Base-by-base conservation (phyloP, 2,329 filamentous ascomycete species). In the Alternaria sp. region DNA sequence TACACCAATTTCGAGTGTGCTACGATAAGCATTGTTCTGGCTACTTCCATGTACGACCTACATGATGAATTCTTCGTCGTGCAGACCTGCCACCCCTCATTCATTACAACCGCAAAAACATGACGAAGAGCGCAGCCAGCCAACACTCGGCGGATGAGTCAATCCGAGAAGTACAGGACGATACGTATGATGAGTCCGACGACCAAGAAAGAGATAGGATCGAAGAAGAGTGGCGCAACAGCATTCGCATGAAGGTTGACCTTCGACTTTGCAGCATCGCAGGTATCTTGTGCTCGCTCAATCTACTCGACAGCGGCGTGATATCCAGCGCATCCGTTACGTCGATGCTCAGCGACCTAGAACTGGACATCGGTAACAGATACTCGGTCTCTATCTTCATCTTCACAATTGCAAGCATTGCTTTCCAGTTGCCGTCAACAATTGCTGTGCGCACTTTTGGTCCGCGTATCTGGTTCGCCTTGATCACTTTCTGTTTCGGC, bases 321-420 rank as follows among this genome's bases (percentile, higher is more conserved):
- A 88, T 92, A 58, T 89, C 87, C 1, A 89, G 86, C 7, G 90
- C 89, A 0, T 88, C 88, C 1, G 89, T 92, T 10, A 92, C 90
- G 0, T 88, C 84, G 27, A 90, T 92, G 86, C 82, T 88, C 48
- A 71, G 79, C 11, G 89, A 92, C 70, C 81, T 92, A 43, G 83
- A 85, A 16, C 80, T 92, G 12, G 83, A 86, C 10, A 72, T 81
- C 43, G 89, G 89, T 22, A 87, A 89, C 64, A 83, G 89, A 40
- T 92, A 90, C 67, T 90, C 87, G 2, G 85, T 92, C 5, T 85
- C 88, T 22, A 92, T 92, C 59, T 90, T 92, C 79, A 90, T 92
- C 73, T 91, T 92, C 77, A 91, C 89, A 10, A 84, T 92, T 57
- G 83, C 89, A 5, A 88, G 85, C 68, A 89, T 92, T 41, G 84